These are phyloP conservation scores for Hypholoma fasciculare DNA, from an alignment of 768 basidiomycete genomes.

Conservation along the genomic window DNA sequence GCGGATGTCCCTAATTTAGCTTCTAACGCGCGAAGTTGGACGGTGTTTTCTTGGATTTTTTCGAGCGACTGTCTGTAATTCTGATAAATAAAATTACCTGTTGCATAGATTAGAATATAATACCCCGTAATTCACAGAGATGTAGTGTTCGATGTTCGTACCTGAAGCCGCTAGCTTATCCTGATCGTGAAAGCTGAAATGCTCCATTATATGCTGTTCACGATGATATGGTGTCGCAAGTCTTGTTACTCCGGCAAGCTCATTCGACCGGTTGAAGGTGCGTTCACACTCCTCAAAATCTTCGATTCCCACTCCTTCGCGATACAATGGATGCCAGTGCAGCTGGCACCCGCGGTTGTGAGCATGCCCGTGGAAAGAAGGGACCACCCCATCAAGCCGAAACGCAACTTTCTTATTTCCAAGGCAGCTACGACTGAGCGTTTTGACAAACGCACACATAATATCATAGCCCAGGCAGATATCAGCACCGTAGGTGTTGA, in stretches of 20 bases:
- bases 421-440: constrained; percentile 18
- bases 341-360: constrained; percentile 28
- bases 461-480: constrained; percentile 27
- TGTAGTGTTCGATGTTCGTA: neutral
- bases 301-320: constrained; percentile 27
- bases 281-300: constrained; percentile 30
- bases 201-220: constrained; percentile 8
- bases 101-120: no score
- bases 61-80: constrained; percentile 6
- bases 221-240: constrained; percentile 4
- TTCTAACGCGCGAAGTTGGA: no score
- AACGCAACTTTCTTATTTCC: constrained; percentile 6
- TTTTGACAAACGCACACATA: constrained; percentile 25
- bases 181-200: constrained; percentile 4
- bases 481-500: constrained; percentile 12
- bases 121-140: no score
- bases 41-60: no score
- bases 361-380: constrained; percentile 24
- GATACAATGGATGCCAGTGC: constrained; percentile 18
- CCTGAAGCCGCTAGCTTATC: constrained; percentile 9
- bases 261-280: constrained; percentile 26
- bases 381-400: constrained; percentile 12
- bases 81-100: constrained; percentile 9
- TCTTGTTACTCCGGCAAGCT: constrained; percentile 17
- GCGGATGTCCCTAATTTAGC: no score